Conservation (phyloP, 345 rosid genomes). For the Syzygium aromaticum region DNA sequence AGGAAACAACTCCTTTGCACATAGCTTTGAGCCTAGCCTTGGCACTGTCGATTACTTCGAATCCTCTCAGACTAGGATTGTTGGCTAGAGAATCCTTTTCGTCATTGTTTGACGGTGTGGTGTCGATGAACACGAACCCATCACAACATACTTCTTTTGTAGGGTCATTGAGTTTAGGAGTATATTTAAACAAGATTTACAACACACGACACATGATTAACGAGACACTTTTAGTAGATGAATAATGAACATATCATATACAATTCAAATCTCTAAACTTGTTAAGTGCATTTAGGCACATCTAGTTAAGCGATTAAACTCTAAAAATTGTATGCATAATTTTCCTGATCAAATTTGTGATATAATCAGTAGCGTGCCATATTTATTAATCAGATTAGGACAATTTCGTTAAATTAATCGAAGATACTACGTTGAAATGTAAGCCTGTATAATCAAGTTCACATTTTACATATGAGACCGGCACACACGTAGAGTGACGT, state of each 20-base stretch:
- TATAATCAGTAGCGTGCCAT: neutral
- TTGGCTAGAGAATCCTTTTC: conserved; percentile 42
- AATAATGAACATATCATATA: neutral
- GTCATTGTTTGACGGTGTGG: conserved; percentile 31
- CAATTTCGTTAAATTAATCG: rapidly evolving
- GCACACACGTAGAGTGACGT: neutral
- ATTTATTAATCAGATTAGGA: neutral
- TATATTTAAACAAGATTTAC: neutral
- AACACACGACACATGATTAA: neutral
- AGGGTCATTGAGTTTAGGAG: neutral
- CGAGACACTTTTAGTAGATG: neutral
- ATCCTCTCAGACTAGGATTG: conserved; percentile 40
- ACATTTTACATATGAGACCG: neutral
- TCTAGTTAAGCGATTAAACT: neutral
- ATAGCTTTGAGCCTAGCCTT: conserved; percentile 27
- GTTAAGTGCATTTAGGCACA: neutral
- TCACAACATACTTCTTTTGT: conserved; percentile 21
- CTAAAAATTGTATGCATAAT: neutral
- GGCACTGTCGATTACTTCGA: conserved; percentile 37
- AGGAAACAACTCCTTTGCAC: conserved; percentile 43
- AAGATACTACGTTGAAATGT: neutral
- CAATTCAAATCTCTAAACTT: neutral
- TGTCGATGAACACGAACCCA: conserved; percentile 34
- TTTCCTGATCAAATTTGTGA: neutral
- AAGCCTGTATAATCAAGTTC: neutral